Evolutionary conservation across 2,329 filamentous ascomycete species (phyloP).

Genomic region (Fusarium scirpi): DNA sequence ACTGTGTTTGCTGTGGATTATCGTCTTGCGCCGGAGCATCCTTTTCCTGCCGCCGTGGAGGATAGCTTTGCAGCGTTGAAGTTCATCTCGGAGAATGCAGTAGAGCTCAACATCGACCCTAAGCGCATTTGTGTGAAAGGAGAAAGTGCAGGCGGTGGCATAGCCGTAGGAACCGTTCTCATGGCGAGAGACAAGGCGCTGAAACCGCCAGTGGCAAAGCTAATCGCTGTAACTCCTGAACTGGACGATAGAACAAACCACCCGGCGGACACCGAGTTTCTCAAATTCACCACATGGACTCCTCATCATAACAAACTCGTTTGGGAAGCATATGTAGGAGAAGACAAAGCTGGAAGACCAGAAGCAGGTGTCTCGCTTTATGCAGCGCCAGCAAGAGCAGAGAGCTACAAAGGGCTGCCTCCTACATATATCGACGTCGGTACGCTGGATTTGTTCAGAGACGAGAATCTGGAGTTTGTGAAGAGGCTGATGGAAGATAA

Average conservation of each 20-base stretch:
- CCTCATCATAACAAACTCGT: slow-evolving; percentile 12
- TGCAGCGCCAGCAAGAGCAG: slow-evolving; percentile 36
- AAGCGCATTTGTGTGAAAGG: slow-evolving; percentile 34
- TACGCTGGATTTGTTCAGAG: slow-evolving; percentile 35
- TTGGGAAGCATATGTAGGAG: slow-evolving; percentile 40
- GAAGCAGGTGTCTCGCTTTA: slow-evolving; percentile 31
- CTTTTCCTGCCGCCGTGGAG: slow-evolving; percentile 22
- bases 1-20: slow-evolving; percentile 40
- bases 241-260: slow-evolving; percentile 33
- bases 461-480: slow-evolving; percentile 37
- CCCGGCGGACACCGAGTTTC: slow-evolving; percentile 6
- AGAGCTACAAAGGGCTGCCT: slow-evolving; percentile 23
- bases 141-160: slow-evolving; percentile 33
- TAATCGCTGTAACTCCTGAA: slow-evolving; percentile 37
- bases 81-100: slow-evolving; percentile 29
- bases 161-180: slow-evolving; percentile 28
- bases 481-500: slow-evolving; percentile 35
- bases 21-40: slow-evolving; percentile 40
- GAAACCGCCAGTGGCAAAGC: slow-evolving; percentile 27
- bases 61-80: slow-evolving; percentile 37
- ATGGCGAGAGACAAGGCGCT: slow-evolving; percentile 35
- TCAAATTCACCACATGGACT: slow-evolving; percentile 29
- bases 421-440: slow-evolving; percentile 38
- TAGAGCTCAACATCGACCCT: slow-evolving; percentile 32
- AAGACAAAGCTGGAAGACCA: slow-evolving; percentile 30